Base-by-base conservation (phyloP, 305 asterid species). In the Lippia alba region DNA sequence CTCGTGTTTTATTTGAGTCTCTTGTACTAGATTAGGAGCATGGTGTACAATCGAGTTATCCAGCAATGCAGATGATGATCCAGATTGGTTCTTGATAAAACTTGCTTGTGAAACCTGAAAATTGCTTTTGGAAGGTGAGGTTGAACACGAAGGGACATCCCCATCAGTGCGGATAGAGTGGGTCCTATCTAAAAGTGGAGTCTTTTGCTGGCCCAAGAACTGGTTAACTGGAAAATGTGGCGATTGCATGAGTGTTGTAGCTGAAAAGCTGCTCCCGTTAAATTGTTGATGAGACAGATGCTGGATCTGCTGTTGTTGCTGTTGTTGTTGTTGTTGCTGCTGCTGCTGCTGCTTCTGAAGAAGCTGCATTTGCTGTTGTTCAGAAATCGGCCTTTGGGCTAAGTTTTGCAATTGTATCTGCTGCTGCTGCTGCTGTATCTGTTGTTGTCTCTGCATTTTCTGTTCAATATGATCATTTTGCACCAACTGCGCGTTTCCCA, bases 101-200 rank as follows among this genome's bases (percentile, higher is more conserved):
- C 77, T 89, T 17, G 85, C 61, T 48, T 86, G 93, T 40, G 87
- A 71, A 62, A 74, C 78, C 60, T 82, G 97, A 50, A 81, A 76
- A 71, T 83, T 88, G 62, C 84, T 91, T 72, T 85, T 88, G 49
- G 96, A 86, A 18, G 92, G 91, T 2, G 97, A 85, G 18, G 90
- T 85, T 54, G 93, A 90, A 73, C 96, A 86, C 9, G 92, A 82
- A 1, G 88, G 95, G 56, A 83, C 82, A 61, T 91, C 96, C 6
- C 87, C 94, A 16, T 91, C 95, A 12, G 88, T 81, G 1, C 83
- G 91, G 56, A 81, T 84, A 10, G 95, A 88, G 40, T 82, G 82
- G 8, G 83, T 74, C 78, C 82, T 76, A 54, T 67, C 59, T 34
- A 78, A 62, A 24, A 77, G 60, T 1, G 81, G 82, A 17, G 83